Percentiles rank a stretch among this genome's conserved stretches.
Conservation (phyloP, 768 basidiomycete species). For the Collybia sordida region DNA sequence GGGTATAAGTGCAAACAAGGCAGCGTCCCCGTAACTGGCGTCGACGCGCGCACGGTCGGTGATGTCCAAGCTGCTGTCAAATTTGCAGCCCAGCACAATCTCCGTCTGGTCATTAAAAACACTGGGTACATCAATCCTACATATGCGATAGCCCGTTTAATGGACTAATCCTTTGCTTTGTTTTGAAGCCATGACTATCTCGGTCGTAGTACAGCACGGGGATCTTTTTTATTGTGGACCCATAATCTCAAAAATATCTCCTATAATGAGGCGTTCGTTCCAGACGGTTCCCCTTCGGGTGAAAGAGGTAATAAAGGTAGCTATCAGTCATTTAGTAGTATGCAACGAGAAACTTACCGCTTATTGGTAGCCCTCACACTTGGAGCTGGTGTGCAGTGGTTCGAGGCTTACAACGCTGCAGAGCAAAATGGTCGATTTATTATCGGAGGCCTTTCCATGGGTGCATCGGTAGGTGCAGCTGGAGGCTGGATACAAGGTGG, state of each 20-base stretch:
- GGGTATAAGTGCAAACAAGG: slow-evolving; percentile 43
- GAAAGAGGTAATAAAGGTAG: slow-evolving; percentile 12
- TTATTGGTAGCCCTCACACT: slow-evolving; percentile 24
- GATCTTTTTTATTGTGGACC: slow-evolving; percentile 40
- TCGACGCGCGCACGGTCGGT: slow-evolving; percentile 33
- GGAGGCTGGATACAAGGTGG: slow-evolving; percentile 51
- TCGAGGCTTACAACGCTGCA: slow-evolving; percentile 38
- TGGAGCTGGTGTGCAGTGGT: slow-evolving; percentile 47
- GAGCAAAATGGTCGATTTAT: slow-evolving; percentile 37
- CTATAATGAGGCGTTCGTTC: slow-evolving; percentile 26
- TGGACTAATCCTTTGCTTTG: slow-evolving; percentile 11
- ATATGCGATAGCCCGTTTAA: too few species aligned
- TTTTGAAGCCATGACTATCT: slow-evolving; percentile 39
- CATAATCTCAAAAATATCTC: slow-evolving; percentile 33
- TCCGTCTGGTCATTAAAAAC: slow-evolving; percentile 36
- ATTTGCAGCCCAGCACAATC: slow-evolving; percentile 34
- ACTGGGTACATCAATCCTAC: slow-evolving; percentile 21
- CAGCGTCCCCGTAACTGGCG: slow-evolving; percentile 37
- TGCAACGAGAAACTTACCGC: background rate
- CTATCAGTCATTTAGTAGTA: background rate
- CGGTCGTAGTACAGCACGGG: slow-evolving; percentile 40
- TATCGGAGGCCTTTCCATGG: slow-evolving; percentile 41
- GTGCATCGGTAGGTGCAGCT: slow-evolving; percentile 44
- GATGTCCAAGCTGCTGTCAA: slow-evolving; percentile 41
- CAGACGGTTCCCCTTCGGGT: slow-evolving; percentile 27